Evolutionary conservation across 306 rosid genomes (phyloP).

Genomic region (Erythrophleum fordii): DNA sequence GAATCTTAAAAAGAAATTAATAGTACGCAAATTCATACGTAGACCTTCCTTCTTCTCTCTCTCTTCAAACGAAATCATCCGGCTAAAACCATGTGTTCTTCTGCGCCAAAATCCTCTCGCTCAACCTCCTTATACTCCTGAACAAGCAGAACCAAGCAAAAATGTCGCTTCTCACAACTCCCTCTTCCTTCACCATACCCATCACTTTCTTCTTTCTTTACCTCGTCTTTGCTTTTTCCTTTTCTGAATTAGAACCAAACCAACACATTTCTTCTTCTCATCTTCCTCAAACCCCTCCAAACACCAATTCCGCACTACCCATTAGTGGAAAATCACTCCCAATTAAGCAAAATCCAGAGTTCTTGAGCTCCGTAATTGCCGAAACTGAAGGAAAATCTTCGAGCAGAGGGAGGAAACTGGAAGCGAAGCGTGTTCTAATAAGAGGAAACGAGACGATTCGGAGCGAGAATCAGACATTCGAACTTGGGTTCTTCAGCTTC

Average conservation of each 20-base stretch:
- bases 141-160: slow-evolving; percentile 3
- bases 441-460: slow-evolving; percentile 44
- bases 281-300: not conserved
- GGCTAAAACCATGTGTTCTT: not conserved
- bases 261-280: not conserved
- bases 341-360: not conserved
- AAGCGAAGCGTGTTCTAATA: slow-evolving; percentile 32
- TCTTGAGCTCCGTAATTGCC: too few relatives aligned
- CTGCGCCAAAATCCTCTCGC: not conserved
- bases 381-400: not conserved
- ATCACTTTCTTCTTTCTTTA: not conserved
- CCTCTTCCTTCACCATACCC: not conserved
- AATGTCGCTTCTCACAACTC: slow-evolving; percentile 35
- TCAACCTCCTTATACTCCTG: slow-evolving; percentile 29
- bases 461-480: slow-evolving; percentile 60
- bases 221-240: not conserved
- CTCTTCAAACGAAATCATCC: not conserved
- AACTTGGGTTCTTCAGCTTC: slow-evolving; percentile 58
- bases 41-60: not conserved
- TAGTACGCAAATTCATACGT: not conserved
- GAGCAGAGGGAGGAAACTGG: not conserved
- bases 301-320: not conserved
- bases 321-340: not conserved
- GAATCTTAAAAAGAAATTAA: not conserved
- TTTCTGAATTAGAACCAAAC: not conserved